These are phyloP conservation scores for Funneliformis caledonium DNA, from an alignment of 371 early-diverging fungal genomes.

Conservation along the genomic window DNA sequence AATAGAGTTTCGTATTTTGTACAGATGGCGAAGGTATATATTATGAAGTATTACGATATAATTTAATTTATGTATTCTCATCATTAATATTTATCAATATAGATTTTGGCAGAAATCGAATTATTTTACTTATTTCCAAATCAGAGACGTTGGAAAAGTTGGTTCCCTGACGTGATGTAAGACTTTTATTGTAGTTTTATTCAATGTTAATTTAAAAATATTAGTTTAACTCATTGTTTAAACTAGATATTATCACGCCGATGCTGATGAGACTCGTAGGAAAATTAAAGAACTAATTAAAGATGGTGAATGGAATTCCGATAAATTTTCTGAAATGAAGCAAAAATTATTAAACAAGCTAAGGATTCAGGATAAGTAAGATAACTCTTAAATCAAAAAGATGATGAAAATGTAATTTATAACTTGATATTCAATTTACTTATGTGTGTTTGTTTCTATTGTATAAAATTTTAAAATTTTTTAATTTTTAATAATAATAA, in stretches of 20 bases:
- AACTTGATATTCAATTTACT: no score
- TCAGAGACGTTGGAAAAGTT: slow-evolving; percentile 15
- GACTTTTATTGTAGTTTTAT: not conserved
- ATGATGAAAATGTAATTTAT: no score
- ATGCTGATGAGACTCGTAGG: not conserved
- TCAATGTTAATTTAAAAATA: not conserved
- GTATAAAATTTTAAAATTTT: no score
- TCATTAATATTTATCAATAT: not conserved
- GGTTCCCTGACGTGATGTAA: slow-evolving; percentile 19
- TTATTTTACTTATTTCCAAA: slow-evolving; percentile 20
- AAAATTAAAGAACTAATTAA: not conserved
- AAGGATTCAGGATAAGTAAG: no score
- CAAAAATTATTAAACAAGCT: no score
- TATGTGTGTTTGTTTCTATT: no score
- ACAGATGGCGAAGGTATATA: not conserved
- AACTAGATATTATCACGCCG: slow-evolving; percentile 4
- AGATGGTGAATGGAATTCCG: no score
- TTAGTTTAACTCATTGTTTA: not conserved
- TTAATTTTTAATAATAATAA: no score
- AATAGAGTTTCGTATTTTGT: not conserved
- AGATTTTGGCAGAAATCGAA: slow-evolving; percentile 21
- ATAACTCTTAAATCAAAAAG: no score
- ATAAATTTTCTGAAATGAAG: no score
- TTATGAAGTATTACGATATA: no score
- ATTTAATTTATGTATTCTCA: no score